These are phyloP conservation scores for Sporothrix pallida DNA, from an alignment of 2,329 filamentous ascomycete species.

Conservation along the genomic window DNA sequence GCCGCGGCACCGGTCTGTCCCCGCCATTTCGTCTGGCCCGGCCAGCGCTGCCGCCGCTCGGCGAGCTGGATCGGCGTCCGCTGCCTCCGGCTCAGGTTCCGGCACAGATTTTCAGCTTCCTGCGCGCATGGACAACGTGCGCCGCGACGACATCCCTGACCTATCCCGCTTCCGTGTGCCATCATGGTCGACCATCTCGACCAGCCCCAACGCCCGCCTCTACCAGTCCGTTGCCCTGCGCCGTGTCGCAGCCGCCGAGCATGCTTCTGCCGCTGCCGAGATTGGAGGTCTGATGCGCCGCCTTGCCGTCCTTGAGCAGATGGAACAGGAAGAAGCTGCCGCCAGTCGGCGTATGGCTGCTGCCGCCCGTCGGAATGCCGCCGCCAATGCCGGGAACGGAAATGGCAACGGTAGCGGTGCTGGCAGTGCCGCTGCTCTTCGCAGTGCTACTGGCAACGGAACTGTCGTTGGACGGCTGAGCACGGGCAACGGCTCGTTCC, in stretches of 20 bases:
- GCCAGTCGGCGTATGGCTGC: slow-evolving; percentile 37
- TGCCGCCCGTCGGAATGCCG: slow-evolving; percentile 27
- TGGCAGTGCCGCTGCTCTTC: slow-evolving; percentile 15
- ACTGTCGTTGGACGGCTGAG: slow-evolving; percentile 36
- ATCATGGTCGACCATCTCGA: slow-evolving; percentile 62
- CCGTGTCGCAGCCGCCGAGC: slow-evolving; percentile 57
- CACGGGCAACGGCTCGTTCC: slow-evolving; percentile 42
- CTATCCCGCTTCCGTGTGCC: slow-evolving; percentile 62
- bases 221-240: slow-evolving; percentile 69
- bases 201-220: slow-evolving; percentile 62
- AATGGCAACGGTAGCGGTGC: not conserved
- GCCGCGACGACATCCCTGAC: slow-evolving; percentile 49
- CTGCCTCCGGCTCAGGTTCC: slow-evolving; percentile 48
- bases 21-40: not conserved
- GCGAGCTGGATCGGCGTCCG: slow-evolving; percentile 27
- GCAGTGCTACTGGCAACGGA: slow-evolving; percentile 29
- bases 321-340: slow-evolving; percentile 47
- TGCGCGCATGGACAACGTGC: slow-evolving; percentile 39
- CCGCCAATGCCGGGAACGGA: slow-evolving; percentile 36
- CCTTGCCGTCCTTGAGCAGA: slow-evolving; percentile 46
- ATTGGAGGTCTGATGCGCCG: slow-evolving; percentile 42
- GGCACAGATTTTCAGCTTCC: slow-evolving; percentile 36
- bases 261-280: slow-evolving; percentile 45
- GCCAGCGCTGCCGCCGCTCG: slow-evolving; percentile 9
- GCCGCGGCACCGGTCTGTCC: slow-evolving; percentile 34